Base-by-base conservation (phyloP, 352 stramenopile species). In the Globisporangium megalacanthum region DNA sequence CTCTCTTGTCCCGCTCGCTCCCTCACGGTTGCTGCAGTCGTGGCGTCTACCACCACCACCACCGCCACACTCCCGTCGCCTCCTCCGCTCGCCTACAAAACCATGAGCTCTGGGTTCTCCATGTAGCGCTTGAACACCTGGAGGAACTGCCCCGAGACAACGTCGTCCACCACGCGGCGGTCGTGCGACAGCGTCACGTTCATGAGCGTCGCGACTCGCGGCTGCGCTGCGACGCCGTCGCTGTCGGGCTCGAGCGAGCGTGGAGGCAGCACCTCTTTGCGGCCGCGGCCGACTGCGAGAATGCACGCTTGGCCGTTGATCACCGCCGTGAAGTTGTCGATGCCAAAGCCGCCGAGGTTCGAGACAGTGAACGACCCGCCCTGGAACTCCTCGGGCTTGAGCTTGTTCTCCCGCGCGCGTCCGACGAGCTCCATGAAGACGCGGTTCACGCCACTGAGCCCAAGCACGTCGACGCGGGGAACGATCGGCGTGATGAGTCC, bases 401-500 rank as follows among this genome's bases (percentile, higher is more conserved):
- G 77, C 75, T 99, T 99, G 68, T 96, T 96, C 50, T 96, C 76
- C 33, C 94, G 80, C 52, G 96, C 97, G 56, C 96, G 89, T 15
- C 68, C 79, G n/a, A 98, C 96, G 54, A 99, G 86, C 80, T 99
- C 97, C 75, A 94, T 96, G 65, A 99, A 96, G 72, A 96, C 96
- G 51, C 70, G 74, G 60, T 95, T 98, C 66, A 99, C 98, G 57
- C 90, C 76, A 42, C 76, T 90, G 15, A 99, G 77, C 15, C 96
- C 94, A 14, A 97, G 75, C n/a, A 75, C 63, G 66, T 99, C 93
- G n/a, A 97, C 96, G 49, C 89, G 75, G 22, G 83, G 89, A 39
- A 99, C 86, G 74, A 99, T 99, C 22, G 98, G 98, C 45, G 97
- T 99, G 69, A 99, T 99, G 7, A 99, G 83, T 14, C 97, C 97